Percentiles rank a stretch among this genome's conserved stretches.
Evolutionary conservation across 2,329 filamentous ascomycete genomes (phyloP).

Genomic region (Aspergillus latus): DNA sequence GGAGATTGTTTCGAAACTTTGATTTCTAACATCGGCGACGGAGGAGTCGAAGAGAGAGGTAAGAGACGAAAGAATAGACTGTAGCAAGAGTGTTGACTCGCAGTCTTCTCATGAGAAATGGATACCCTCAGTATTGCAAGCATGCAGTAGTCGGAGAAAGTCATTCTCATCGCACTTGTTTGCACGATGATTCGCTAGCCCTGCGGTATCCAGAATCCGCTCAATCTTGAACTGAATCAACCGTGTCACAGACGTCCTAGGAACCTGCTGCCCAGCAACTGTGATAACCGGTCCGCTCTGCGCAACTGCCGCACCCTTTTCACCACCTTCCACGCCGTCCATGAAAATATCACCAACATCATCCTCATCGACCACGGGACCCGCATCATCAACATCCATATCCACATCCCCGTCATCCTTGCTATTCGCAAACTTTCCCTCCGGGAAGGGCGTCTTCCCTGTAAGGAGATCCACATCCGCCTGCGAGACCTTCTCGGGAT

Average conservation of each 20-base stretch:
- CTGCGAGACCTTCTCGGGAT: slow-evolving; percentile 48
- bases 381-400: slow-evolving; percentile 41
- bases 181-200: slow-evolving; percentile 71
- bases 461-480: slow-evolving; percentile 49
- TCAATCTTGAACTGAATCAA: slow-evolving; percentile 76
- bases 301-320: slow-evolving; percentile 56
- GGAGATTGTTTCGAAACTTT: not conserved
- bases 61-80: not conserved
- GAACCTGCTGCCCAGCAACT: slow-evolving; percentile 58
- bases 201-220: slow-evolving; percentile 73
- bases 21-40: not conserved
- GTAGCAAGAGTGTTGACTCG: not conserved
- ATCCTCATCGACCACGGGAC: slow-evolving; percentile 37
- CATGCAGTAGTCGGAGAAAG: slow-evolving; percentile 71
- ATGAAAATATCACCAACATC: slow-evolving; percentile 50
- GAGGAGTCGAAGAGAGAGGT: not conserved
- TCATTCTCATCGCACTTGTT: slow-evolving; percentile 84
- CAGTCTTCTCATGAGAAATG: slow-evolving; percentile 10
- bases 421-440: not conserved
- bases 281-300: slow-evolving; percentile 44
- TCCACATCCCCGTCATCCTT: slow-evolving; percentile 24
- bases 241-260: slow-evolving; percentile 72
- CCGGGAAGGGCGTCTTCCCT: slow-evolving; percentile 16
- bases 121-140: slow-evolving; percentile 52
- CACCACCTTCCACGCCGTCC: slow-evolving; percentile 27